phyloP scores from a whole-genome alignment of 1,139 yeast genomes.

The Kurtzmaniella quercitrusa region DNA sequence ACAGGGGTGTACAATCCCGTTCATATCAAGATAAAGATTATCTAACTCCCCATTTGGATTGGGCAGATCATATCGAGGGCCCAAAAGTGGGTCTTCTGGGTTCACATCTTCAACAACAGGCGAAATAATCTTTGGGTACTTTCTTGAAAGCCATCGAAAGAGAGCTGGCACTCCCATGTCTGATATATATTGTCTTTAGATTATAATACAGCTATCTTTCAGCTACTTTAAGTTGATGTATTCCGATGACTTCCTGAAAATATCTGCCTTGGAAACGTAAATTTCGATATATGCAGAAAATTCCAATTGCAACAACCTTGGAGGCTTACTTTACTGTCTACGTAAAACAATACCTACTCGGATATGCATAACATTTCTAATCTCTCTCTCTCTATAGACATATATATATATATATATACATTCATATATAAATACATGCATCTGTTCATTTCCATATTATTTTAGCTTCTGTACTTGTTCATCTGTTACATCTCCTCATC shows the following conservation, averaged over 20 bases:
- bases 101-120: slow-evolving; percentile 79
- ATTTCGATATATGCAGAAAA: not conserved
- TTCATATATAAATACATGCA: no score
- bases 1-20: slow-evolving; percentile 97
- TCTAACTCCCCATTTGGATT: slow-evolving; percentile 96
- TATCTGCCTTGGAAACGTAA: not conserved
- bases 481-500: no score
- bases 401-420: no score
- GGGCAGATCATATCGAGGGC: slow-evolving; percentile 65
- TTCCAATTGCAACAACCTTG: no score
- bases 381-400: no score
- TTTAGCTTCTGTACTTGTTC: no score
- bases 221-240: not conserved
- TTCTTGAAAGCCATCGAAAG: slow-evolving; percentile 90
- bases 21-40: slow-evolving; percentile 89
- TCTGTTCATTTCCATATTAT: no score
- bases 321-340: no score
- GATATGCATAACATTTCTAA: no score
- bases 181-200: not conserved
- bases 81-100: slow-evolving; percentile 40
- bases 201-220: not conserved
- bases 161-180: slow-evolving; percentile 88
- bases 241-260: not conserved
- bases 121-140: slow-evolving; percentile 90
- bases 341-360: no score